Evolutionary conservation across 345 rosid species (phyloP), one percentile per base, ranked within the genome.

Genomic region (Arabidopsis arenosa): DNA sequence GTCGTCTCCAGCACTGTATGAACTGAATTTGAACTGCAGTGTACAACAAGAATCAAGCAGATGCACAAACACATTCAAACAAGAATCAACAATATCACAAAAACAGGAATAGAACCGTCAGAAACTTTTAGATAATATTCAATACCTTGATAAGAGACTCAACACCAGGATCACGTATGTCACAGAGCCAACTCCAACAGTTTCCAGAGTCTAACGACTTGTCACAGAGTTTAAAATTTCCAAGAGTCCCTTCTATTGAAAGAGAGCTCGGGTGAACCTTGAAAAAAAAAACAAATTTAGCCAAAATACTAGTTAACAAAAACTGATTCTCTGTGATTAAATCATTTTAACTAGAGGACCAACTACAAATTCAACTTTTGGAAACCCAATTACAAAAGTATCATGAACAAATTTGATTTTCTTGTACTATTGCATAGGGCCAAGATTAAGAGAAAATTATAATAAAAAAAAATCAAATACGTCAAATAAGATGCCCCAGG

Each of bases 131-230:
- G 5, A 49, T 51, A 49, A 17, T 59, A 52, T 65, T 64, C 49
- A 45, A 62, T 68, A 92, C 99, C 93, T 88, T 91, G 75, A 95
- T 92, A 70, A 95, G 93, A 72, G 99, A 95, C 71, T 95, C 99
- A 18, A 87, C 80, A 62, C 94, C 99, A 64, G 96, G 97, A 84
- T 92, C 89, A 48, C 99, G 98, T 76, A 95, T 88, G 83, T 95
- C 99, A 80, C 99, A 95, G 74, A 95, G 91, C 98, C 98, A 95
- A 74, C 92, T 81, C 93, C 97, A 92, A 74, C 84, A 84, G 74
- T 88, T 82, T 74, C 87, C 89, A 40, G 80, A 68, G 75, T 87
- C 97, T 68, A 90, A 86, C 18, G 99, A 92, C 97, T 83, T 86
- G 79, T 95, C 99, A 78, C 91, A 78, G 28, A 95, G 97, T 84